Evolutionary conservation across 768 basidiomycete genomes (phyloP), one percentile per base, ranked within the genome.

Genomic region (Tulasnella sp.): DNA sequence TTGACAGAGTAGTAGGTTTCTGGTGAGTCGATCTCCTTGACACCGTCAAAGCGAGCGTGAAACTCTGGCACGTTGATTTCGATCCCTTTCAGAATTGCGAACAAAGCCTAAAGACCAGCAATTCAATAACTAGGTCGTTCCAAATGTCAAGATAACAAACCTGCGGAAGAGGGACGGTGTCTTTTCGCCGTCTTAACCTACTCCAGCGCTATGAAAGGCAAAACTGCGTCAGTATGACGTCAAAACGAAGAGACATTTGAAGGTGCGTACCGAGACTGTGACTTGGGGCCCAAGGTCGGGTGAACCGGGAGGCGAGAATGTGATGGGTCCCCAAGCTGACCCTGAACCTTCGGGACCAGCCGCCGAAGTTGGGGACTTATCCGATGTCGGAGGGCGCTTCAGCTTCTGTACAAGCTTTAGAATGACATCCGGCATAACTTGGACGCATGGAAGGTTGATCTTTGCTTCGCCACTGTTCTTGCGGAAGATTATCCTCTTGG

Each of bases 401-500:
- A 67, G 64, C 26, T 37, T 32, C 29, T 76, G 75, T 41, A 84
- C 72, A 3, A 81, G 72, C 35, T 72, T 71, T 81, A 77, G 64
- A 71, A 77, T 62, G 62, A 82, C 81, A 74, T 88, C 85, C 62
- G 86, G 77, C 72, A 86, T 83, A 3, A 86, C 72, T 26, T 81
- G 80, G 62, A 86, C 80, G 64, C 83, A 80, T 40, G 83, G 87
- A 7, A 87, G 75, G 59, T 80, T 81, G 40, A 89, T 76, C 4
- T 79, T 79, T 5, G 81, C 79, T 17, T 83, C 81, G 47, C 89
- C 77, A 47, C 87, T 88, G 68, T 86, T 83, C 3, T 83, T 79
- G 72, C 89, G 84, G 37, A 89, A 76, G 32, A 80, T 79, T 26
- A 87, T 85, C 67, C 83, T 81, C 73, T 84, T 84, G 5, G 89